Evolutionary conservation across 1,139 yeast genomes (phyloP).

Genomic region (Torulaspora pretoriensis): DNA sequence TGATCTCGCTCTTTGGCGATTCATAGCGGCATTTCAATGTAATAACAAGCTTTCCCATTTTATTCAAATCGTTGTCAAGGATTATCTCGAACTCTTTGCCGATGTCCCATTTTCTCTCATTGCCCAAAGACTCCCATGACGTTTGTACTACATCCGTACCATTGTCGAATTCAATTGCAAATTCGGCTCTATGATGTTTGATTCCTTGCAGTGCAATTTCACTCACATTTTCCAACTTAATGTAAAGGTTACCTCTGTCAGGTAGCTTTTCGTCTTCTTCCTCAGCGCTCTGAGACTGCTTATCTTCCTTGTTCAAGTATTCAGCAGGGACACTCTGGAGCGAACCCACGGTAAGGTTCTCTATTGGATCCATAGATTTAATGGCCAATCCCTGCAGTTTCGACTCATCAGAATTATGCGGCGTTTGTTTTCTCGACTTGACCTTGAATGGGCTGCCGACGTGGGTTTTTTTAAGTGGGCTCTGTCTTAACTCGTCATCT

Average conservation of each 20-base stretch:
- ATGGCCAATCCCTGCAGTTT: background rate
- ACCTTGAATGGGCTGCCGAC: slow-evolving; percentile 29
- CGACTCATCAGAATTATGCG: background rate
- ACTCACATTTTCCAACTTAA: slow-evolving; percentile 57
- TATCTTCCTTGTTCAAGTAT: background rate
- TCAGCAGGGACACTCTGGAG: background rate
- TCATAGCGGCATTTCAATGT: slow-evolving; percentile 67
- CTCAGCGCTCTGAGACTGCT: background rate
- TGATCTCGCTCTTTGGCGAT: slow-evolving; percentile 47
- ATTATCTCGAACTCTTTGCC: slow-evolving; percentile 87
- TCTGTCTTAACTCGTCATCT: background rate
- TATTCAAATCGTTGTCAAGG: slow-evolving; percentile 22
- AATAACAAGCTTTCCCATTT: slow-evolving; percentile 51
- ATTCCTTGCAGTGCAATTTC: slow-evolving; percentile 57
- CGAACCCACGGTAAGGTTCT: background rate
- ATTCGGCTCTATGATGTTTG: slow-evolving; percentile 53
- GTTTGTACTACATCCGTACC: slow-evolving; percentile 86
- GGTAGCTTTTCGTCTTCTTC: slow-evolving; percentile 10
- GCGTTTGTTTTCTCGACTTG: slow-evolving; percentile 7
- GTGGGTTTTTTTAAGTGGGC: slow-evolving; percentile 17
- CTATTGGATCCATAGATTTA: background rate
- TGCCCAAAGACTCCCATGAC: slow-evolving; percentile 50
- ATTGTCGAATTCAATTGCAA: slow-evolving; percentile 75
- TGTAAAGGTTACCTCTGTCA: slow-evolving; percentile 73
- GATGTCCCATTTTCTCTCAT: slow-evolving; percentile 42